phyloP scores from a whole-genome alignment of 2,329 filamentous ascomycete genomes.

The Coniochaeta sp. region DNA sequence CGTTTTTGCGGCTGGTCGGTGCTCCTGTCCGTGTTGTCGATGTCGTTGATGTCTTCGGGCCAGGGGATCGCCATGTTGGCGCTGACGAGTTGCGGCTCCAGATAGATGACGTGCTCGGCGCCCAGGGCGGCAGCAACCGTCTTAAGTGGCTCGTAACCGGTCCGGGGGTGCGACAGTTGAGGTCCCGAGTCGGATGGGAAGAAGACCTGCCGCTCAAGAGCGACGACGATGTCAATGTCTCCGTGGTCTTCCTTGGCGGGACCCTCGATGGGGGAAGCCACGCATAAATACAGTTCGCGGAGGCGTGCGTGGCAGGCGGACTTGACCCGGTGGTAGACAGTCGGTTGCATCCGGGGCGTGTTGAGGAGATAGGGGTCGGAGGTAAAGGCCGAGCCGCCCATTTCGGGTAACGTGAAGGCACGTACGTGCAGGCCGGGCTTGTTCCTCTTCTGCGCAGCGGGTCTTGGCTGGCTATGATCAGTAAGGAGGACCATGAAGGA shows the following conservation, averaged over 20 bases:
- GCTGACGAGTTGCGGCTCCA: slow-evolving; percentile 14
- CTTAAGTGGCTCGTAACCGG: slow-evolving; percentile 1
- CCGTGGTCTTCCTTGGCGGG: slow-evolving; percentile 63
- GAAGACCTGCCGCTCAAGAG: slow-evolving; percentile 14
- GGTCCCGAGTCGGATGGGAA: slow-evolving; percentile 3
- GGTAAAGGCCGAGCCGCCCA: slow-evolving; percentile 61
- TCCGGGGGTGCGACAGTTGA: background rate
- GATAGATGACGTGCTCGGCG: slow-evolving; percentile 31
- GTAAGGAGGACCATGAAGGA: background rate
- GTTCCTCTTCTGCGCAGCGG: background rate
- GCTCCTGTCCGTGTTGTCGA: background rate
- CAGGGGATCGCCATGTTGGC: slow-evolving; percentile 50
- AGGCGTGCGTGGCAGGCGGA: slow-evolving; percentile 37
- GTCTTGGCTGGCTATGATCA: background rate
- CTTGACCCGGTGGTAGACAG: slow-evolving; percentile 48
- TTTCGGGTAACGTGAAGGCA: slow-evolving; percentile 20
- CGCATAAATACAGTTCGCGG: slow-evolving; percentile 40
- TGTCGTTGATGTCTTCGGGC: slow-evolving; percentile 24
- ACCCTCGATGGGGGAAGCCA: slow-evolving; percentile 58
- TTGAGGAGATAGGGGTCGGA: slow-evolving; percentile 35
- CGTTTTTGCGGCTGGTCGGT: background rate
- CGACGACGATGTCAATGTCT: slow-evolving; percentile 66
- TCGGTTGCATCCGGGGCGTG: slow-evolving; percentile 58
- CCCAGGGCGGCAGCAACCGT: slow-evolving; percentile 14
- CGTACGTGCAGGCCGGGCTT: background rate